Evolutionary conservation across 768 basidiomycete species (phyloP).

Genomic region (Astraeus odoratus): DNA sequence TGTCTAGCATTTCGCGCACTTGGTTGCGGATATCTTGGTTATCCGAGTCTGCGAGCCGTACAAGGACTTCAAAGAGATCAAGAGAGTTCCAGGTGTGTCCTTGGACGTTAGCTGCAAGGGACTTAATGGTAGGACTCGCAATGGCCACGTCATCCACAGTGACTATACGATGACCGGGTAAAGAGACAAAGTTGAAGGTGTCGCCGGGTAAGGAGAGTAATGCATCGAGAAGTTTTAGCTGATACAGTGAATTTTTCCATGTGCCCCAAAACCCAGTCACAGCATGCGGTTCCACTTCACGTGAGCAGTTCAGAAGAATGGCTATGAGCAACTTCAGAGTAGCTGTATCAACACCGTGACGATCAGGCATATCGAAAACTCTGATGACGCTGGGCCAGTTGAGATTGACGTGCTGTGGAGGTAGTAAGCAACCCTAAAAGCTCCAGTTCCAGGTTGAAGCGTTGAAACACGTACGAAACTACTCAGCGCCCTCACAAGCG

Average conservation of each 20-base stretch:
- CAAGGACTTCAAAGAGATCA: constrained; percentile 82
- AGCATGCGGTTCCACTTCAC: constrained; percentile 69
- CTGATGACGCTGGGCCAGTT: constrained; percentile 81
- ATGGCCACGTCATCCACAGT: constrained; percentile 82
- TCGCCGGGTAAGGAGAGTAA: constrained; percentile 84
- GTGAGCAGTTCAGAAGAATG: constrained; percentile 76
- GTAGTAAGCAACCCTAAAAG: constrained; percentile 8
- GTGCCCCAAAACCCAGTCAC: constrained; percentile 80
- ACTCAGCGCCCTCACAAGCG: constrained; percentile 64
- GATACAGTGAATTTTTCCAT: constrained; percentile 83
- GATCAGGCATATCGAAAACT: constrained; percentile 79
- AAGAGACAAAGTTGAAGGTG: constrained; percentile 86
- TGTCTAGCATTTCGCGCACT: constrained; percentile 89
- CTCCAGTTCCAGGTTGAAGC: background rate
- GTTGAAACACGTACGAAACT: constrained; percentile 54
- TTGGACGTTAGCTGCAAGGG: constrained; percentile 84
- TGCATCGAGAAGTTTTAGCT: constrained; percentile 82
- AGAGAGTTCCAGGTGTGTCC: constrained; percentile 92
- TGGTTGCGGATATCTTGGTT: constrained; percentile 62
- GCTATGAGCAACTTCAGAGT: constrained; percentile 86
- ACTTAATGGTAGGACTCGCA: constrained; percentile 88
- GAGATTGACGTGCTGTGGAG: constrained; percentile 50
- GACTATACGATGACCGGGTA: constrained; percentile 78
- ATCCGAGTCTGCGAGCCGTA: constrained; percentile 71
- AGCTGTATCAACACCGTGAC: constrained; percentile 82